Base-by-base conservation (phyloP, 2,329 filamentous ascomycete genomes). In the Colletotrichum liriopes region DNA sequence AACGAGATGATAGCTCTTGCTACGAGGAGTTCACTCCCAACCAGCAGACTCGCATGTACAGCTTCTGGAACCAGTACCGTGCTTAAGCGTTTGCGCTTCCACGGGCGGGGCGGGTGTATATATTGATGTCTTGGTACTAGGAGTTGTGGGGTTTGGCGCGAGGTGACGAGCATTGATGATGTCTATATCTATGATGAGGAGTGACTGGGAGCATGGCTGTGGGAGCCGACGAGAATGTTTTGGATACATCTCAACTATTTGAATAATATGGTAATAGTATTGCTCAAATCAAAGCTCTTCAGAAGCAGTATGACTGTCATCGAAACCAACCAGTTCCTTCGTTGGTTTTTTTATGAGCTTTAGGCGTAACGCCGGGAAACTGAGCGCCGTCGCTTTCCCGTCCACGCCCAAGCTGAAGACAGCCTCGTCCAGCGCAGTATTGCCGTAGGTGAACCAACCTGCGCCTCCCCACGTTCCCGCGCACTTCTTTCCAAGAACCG, bases 11-110 rank as follows among this genome's bases (percentile, higher is more conserved):
- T 45, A 84, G 82, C 75, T 67, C 77, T 71, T 87, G 85, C 79
- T 85, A 84, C 77, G 78, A 81, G 49, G 81, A 84, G 77, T 87
- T 87, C 78, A 85, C 84, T 7, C 49, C 79, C 20, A 83, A 82
- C 12, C 85, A 87, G 77, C 74, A 77, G 54, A 78, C 77, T 59
- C 83, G 84, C 70, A 84, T 85, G 77, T 78, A 80, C 76, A 81
- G 79, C 72, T 78, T 79, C 73, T 86, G 80, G 81, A 75, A 76
- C 59, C 67, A 75, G 37, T 85, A 82, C 79, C 82, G 83, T 45
- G 77, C 76, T 68, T 76, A 69, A 64, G 26, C 32, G 29, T 9
- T 37, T 6, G 18, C 16, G 35, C 49, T 23, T 18, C 8, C 26
- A 12, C 12, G 39, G 9, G 12, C 29, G 2, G 32, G 14, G 20